A percentile compares a stretch with the other conserved stretches of the same genome.
Evolutionary conservation across 2,329 filamentous ascomycete genomes (phyloP).

Genomic region (Monosporascus ibericus): DNA sequence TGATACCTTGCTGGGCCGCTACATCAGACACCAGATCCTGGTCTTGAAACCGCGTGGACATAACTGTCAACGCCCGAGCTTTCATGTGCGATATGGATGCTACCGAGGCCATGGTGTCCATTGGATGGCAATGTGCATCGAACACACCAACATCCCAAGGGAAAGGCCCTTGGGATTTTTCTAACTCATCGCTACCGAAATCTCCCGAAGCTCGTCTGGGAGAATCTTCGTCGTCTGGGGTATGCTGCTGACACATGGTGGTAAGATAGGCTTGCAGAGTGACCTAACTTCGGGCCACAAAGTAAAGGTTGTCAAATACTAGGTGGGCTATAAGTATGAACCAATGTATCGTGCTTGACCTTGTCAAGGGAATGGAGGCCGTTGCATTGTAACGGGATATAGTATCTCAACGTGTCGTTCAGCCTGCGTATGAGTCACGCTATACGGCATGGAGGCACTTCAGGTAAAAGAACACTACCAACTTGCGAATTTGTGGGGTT

Average conservation of each 20-base stretch:
- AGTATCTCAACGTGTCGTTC: too few relatives aligned
- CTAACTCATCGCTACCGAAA: neutral
- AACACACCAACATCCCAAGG: slow-evolving; percentile 68
- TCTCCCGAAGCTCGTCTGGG: neutral
- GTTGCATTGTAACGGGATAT: too few relatives aligned
- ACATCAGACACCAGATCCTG: slow-evolving; percentile 64
- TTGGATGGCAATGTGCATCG: slow-evolving; percentile 81
- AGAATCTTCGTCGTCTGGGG: neutral
- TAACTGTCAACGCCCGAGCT: slow-evolving; percentile 60
- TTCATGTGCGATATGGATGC: slow-evolving; percentile 57
- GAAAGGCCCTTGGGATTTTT: slow-evolving; percentile 32
- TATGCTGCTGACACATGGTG: slow-evolving; percentile 4
- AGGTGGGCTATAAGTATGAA: too few relatives aligned
- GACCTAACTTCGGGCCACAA: too few relatives aligned
- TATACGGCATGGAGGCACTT: too few relatives aligned
- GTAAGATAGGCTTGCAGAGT: too few relatives aligned
- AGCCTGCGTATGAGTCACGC: too few relatives aligned
- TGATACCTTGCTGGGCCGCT: slow-evolving; percentile 48
- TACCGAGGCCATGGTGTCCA: slow-evolving; percentile 64
- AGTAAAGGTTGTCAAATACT: too few relatives aligned
- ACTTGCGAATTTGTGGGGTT: too few relatives aligned
- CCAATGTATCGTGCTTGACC: too few relatives aligned
- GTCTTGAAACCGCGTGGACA: slow-evolving; percentile 72
- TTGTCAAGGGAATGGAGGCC: too few relatives aligned
- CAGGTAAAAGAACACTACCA: too few relatives aligned